phyloP scores from a whole-genome alignment of 2,329 filamentous ascomycete genomes.

The Fusarium papillatum region DNA sequence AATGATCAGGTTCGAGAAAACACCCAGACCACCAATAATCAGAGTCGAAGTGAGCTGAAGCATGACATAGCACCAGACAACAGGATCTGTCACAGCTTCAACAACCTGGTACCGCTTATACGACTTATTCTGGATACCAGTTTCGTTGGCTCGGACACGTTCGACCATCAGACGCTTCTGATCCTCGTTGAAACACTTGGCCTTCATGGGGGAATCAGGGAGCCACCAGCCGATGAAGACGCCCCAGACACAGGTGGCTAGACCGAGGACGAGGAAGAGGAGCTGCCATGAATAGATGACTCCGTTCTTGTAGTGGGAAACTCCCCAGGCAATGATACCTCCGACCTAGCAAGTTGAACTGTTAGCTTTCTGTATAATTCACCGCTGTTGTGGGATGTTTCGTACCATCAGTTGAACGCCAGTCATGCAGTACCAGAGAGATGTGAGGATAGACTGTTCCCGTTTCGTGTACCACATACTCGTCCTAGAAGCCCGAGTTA shows the following conservation, averaged over 20 bases:
- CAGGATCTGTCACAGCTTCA: conserved; percentile 53
- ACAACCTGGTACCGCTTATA: conserved; percentile 53
- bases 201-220: conserved; percentile 65
- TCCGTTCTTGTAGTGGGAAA: conserved; percentile 46
- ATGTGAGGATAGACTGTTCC: conserved; percentile 31
- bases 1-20: conserved; percentile 4
- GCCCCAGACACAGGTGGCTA: conserved; percentile 49
- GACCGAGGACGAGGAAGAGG: conserved; percentile 57
- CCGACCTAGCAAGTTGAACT: conserved; percentile 39
- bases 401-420: conserved; percentile 51
- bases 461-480: conserved; percentile 29
- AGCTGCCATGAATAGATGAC: conserved; percentile 50
- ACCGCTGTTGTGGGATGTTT: too few species aligned
- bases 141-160: conserved; percentile 53
- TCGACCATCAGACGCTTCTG: conserved; percentile 47
- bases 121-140: conserved; percentile 51
- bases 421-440: conserved; percentile 49
- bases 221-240: conserved; percentile 56
- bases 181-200: conserved; percentile 60
- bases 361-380: neutral
- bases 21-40: conserved; percentile 19
- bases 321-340: conserved; percentile 54
- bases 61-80: conserved; percentile 43
- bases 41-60: conserved; percentile 14
- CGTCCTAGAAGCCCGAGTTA: conserved; percentile 17